Base-by-base conservation (phyloP, 306 rosid genomes). In the Castanea sativa region DNA sequence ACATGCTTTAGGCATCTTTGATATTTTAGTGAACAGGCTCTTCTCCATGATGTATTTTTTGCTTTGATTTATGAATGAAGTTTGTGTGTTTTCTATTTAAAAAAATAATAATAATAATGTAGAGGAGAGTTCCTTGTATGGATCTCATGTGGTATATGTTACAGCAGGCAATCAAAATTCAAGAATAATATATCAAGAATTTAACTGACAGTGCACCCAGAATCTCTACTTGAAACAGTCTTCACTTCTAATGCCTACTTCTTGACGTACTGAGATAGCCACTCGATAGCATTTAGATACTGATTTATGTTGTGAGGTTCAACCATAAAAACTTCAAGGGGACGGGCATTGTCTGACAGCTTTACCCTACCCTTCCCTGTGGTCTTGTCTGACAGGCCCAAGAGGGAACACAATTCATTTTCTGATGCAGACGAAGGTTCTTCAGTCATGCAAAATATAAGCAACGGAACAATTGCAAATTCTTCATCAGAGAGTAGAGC, bases 291-390 rank as follows among this genome's bases (percentile, higher is more conserved):
- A 64, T 91, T 94, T 25, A 94, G 97, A 30, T 91, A 91, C 71
- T 96, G 97, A 94, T 89, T 93, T 86, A 88, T 90, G 81, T 90
- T 86, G 64, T 91, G 97, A 71, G 91, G 85, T 75, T 96, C 90
- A 89, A 93, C 91, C 97, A 91, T 90, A 90, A 91, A 93, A 32
- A 91, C 92, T 86, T 93, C 98, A 43, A 93, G 90, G 64, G 96
- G 89, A 1, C 96, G 96, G 65, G 91, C 91, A 63, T 87, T 91
- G 82, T 84, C 98, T 5, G 87, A 1, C 88, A 93, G 23, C 73
- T 67, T 89, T 20, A 91, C 93, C 82, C 91, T 91, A 53, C 98
- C 98, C 86, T 93, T 93, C 73, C 96, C 97, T 1, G 97, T 93
- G 84, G 98, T 93, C 89, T 89, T 91, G 94, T 86, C 90, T 81